Base-by-base conservation (phyloP, 1,284 basidiomycete genomes). In the Marasmius oreades region DNA sequence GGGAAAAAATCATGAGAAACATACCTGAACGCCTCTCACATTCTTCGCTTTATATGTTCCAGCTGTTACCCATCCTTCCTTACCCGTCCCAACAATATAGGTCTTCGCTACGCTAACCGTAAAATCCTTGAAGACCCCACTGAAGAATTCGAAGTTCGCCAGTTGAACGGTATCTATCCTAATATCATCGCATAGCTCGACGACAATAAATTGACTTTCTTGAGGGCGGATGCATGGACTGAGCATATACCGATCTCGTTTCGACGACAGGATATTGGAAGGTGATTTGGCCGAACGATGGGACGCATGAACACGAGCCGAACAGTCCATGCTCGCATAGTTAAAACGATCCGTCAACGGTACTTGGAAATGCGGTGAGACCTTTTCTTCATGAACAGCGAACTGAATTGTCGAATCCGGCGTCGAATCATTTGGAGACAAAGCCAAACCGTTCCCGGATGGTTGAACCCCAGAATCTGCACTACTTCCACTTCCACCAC, bases 61-160 rank as follows among this genome's bases (percentile, higher is more conserved):
- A 1, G 82, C 88, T 47, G 79, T 75, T 1, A 81, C 86, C 79
- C 90, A 93, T 20, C 80, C 86, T 18, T 87, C 83, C 22, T 82
- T 74, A 36, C 86, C 84, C 6, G 74, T 78, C 18, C 37, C 50
- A 34, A 14, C 52, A 18, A 79, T 76, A 63, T 85, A 83, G 52
- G 82, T 89, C 69, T 91, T 90, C 5, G 92, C 86, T 1, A 93
- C 92, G 64, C 90, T 92, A 44, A 99, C 88, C 2, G 81, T 81
- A 61, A 99, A 91, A 53, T 95, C 90, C 70, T 93, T 92, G 75
- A 99, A 97, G 52, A 98, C 92, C 10, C 95, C 94, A 64, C 92
- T 95, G 75, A 98, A 99, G 76, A 98, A 98, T 73, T 99, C 96
- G 70, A 92, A 97, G 67, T 98, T 97, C 53, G 95, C 95, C 5